A percentile compares a stretch with the other conserved stretches of the same genome.
Conservation (phyloP, 1,284 basidiomycete species). For the Boletus hoseneyae region DNA sequence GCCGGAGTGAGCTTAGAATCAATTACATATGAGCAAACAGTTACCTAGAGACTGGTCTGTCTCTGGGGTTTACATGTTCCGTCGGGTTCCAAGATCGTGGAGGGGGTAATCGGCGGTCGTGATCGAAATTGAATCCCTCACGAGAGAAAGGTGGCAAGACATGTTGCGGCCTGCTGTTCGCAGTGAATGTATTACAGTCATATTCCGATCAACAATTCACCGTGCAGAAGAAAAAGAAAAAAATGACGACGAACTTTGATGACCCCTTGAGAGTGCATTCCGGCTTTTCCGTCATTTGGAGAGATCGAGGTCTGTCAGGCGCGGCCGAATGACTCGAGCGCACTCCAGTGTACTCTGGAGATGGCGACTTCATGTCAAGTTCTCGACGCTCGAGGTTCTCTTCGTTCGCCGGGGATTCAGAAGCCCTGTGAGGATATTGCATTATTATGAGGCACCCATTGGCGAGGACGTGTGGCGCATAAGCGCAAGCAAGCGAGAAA, state of each 20-base stretch:
- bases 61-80: slow-evolving; percentile 25
- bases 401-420: slow-evolving; percentile 28
- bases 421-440: slow-evolving; percentile 26
- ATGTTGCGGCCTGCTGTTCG: slow-evolving; percentile 35
- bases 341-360: slow-evolving; percentile 22
- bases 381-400: slow-evolving; percentile 21
- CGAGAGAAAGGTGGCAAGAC: slow-evolving; percentile 33
- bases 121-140: slow-evolving; percentile 35
- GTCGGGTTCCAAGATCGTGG: slow-evolving; percentile 31
- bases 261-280: slow-evolving; percentile 25
- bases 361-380: slow-evolving; percentile 16
- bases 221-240: slow-evolving; percentile 3
- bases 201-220: slow-evolving; percentile 28
- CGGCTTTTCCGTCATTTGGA: slow-evolving; percentile 18
- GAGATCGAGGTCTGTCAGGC: slow-evolving; percentile 21
- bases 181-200: slow-evolving; percentile 19
- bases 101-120: slow-evolving; percentile 33
- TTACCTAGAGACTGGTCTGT: slow-evolving; percentile 29
- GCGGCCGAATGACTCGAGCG: slow-evolving; percentile 19
- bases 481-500: slow-evolving; percentile 23
- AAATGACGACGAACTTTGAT: slow-evolving; percentile 26
- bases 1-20: slow-evolving; percentile 19
- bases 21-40: slow-evolving; percentile 5
- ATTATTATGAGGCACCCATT: slow-evolving; percentile 21
- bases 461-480: slow-evolving; percentile 30